phyloP scores from a whole-genome alignment of 257 asterid species.

The Salvia miltiorrhiza region DNA sequence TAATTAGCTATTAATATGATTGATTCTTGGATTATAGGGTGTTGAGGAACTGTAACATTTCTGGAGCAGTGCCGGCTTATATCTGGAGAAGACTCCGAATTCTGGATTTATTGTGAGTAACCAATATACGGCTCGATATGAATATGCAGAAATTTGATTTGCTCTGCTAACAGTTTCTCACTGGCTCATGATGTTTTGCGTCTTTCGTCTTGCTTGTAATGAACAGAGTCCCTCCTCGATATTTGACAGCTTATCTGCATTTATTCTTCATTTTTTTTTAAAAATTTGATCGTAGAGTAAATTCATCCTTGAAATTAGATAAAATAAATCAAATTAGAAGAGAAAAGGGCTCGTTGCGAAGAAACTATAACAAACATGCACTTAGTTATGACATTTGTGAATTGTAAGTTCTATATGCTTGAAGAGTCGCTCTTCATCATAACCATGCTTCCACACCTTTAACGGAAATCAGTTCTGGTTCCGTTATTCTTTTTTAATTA shows the following conservation, averaged over 20 bases:
- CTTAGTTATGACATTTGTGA: neutral
- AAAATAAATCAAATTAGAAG: neutral
- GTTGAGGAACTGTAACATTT: slow-evolving; percentile 67
- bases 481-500: no score
- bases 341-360: neutral
- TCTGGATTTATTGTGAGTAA: slow-evolving; percentile 65
- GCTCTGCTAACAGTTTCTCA: neutral
- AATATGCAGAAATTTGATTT: neutral
- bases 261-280: neutral
- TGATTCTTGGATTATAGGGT: slow-evolving; percentile 41
- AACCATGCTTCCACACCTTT: neutral
- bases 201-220: neutral
- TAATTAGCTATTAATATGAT: slow-evolving; percentile 14
- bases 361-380: neutral
- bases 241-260: neutral
- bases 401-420: neutral
- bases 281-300: neutral
- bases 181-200: neutral
- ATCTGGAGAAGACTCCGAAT: slow-evolving; percentile 57
- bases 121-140: neutral
- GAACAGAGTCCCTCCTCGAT: neutral
- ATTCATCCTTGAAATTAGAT: neutral
- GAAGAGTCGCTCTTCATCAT: neutral
- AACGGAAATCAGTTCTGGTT: neutral
- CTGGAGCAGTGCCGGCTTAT: slow-evolving; percentile 67